phyloP scores from a whole-genome alignment of 352 stramenopile genomes.

The Phytopythium kandeliae region DNA sequence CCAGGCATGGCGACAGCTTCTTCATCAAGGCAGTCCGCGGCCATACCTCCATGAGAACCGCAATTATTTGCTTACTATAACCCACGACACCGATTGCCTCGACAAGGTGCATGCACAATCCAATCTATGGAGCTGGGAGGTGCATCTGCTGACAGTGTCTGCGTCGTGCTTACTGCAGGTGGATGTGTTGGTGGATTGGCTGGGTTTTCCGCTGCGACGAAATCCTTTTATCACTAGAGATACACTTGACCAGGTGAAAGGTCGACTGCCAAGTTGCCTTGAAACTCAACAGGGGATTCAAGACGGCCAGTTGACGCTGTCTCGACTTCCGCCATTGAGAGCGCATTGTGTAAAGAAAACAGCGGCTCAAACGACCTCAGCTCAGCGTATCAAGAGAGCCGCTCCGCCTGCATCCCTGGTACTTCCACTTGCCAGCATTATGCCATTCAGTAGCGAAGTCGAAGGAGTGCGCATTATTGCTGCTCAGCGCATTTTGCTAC shows the following conservation, averaged over 20 bases:
- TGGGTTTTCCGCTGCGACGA: constrained; percentile 41
- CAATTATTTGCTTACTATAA: constrained; percentile 61
- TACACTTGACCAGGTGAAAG: constrained; percentile 20
- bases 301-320: not conserved
- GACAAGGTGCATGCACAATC: constrained; percentile 14
- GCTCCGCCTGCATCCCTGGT: constrained; percentile 21
- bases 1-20: constrained; percentile 24
- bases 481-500: constrained; percentile 24
- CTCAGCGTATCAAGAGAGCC: not conserved
- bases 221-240: constrained; percentile 49
- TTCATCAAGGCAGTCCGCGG: constrained; percentile 26
- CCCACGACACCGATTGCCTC: constrained; percentile 48
- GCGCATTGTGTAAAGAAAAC: not conserved
- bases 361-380: not conserved
- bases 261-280: not conserved
- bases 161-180: not conserved
- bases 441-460: constrained; percentile 37
- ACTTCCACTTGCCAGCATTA: constrained; percentile 40
- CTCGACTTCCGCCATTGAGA: not conserved
- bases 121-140: not conserved
- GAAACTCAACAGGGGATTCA: not conserved
- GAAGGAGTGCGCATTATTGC: constrained; percentile 27
- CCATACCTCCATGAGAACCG: constrained; percentile 26
- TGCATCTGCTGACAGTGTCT: not conserved
- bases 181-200: constrained; percentile 36